These are phyloP conservation scores for Xerocomellus intermedius DNA, from an alignment of 768 basidiomycete genomes.

Conservation along the genomic window DNA sequence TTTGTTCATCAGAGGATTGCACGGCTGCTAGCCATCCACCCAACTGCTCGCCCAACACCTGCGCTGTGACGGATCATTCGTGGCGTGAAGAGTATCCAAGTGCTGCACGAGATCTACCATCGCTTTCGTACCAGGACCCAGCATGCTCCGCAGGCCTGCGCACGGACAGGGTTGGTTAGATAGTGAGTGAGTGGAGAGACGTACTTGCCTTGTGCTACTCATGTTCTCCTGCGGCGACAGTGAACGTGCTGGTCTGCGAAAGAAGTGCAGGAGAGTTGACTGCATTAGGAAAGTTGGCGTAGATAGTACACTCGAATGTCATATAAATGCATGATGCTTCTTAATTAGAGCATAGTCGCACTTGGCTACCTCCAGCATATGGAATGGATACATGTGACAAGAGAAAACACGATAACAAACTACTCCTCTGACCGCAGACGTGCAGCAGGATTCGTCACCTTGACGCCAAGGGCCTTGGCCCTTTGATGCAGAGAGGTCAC, in stretches of 20 bases:
- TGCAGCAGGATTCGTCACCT: slow-evolving; percentile 91
- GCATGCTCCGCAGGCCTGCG: slow-evolving; percentile 76
- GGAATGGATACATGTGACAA: slow-evolving; percentile 44
- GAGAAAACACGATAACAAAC: slow-evolving; percentile 40
- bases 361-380: slow-evolving; percentile 50
- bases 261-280: slow-evolving; percentile 17
- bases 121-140: slow-evolving; percentile 82
- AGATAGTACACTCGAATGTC: background rate
- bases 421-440: slow-evolving; percentile 95
- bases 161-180: background rate
- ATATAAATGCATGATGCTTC: slow-evolving; percentile 14
- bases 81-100: slow-evolving; percentile 15
- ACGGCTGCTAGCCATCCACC: slow-evolving; percentile 62
- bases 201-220: slow-evolving; percentile 28
- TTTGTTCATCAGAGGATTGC: slow-evolving; percentile 38
- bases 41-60: slow-evolving; percentile 61
- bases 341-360: slow-evolving; percentile 46
- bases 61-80: slow-evolving; percentile 39
- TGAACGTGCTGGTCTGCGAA: slow-evolving; percentile 14
- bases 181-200: background rate
- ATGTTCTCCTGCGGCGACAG: slow-evolving; percentile 18
- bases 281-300: slow-evolving; percentile 25
- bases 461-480: slow-evolving; percentile 83
- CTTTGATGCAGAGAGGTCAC: slow-evolving; percentile 38
- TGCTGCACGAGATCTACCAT: slow-evolving; percentile 44